phyloP scores from a whole-genome alignment of 2,329 filamentous ascomycete species.

The Curvularia verruculosa region DNA sequence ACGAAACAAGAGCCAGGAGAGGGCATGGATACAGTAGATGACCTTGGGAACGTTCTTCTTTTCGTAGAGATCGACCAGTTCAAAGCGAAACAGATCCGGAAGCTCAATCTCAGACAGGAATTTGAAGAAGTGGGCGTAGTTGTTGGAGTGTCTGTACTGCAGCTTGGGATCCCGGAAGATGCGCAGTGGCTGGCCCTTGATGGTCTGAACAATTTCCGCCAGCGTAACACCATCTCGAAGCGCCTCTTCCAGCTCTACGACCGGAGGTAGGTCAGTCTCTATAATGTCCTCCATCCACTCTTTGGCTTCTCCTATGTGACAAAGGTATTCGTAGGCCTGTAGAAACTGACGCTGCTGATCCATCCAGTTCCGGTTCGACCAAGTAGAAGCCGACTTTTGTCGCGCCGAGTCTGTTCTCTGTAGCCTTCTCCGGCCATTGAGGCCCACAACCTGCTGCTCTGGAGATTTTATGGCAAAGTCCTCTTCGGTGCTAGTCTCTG shows the following conservation, averaged over 20 bases:
- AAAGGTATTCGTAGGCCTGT: constrained; percentile 97
- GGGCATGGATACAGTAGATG: constrained; percentile 96
- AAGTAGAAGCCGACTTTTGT: constrained; percentile 63
- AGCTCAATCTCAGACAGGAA: constrained; percentile 91
- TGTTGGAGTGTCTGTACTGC: constrained; percentile 96
- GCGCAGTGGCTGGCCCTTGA: constrained; percentile 75
- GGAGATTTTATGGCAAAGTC: constrained; percentile 80
- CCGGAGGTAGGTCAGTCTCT: constrained; percentile 82
- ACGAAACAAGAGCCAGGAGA: constrained; percentile 96
- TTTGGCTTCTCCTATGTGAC: constrained; percentile 97
- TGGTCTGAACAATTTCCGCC: constrained; percentile 88
- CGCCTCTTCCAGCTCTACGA: constrained; percentile 91
- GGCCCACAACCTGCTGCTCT: constrained; percentile 83
- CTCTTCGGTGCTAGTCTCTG: constrained; percentile 74
- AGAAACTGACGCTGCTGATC: constrained; percentile 96
- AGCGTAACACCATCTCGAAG: constrained; percentile 91
- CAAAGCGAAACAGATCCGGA: constrained; percentile 94
- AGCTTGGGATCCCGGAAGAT: constrained; percentile 87
- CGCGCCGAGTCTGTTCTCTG: constrained; percentile 69
- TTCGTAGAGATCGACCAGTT: constrained; percentile 96
- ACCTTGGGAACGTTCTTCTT: constrained; percentile 99
- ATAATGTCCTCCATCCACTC: constrained; percentile 98
- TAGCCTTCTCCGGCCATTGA: constrained; percentile 81
- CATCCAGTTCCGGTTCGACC: constrained; percentile 95
- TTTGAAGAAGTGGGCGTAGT: constrained; percentile 94